Percentiles rank a stretch among this genome's conserved stretches.
phyloP scores from a whole-genome alignment of 192 early-diverging fungal species.

The Rhizoclosmatium sp. region DNA sequence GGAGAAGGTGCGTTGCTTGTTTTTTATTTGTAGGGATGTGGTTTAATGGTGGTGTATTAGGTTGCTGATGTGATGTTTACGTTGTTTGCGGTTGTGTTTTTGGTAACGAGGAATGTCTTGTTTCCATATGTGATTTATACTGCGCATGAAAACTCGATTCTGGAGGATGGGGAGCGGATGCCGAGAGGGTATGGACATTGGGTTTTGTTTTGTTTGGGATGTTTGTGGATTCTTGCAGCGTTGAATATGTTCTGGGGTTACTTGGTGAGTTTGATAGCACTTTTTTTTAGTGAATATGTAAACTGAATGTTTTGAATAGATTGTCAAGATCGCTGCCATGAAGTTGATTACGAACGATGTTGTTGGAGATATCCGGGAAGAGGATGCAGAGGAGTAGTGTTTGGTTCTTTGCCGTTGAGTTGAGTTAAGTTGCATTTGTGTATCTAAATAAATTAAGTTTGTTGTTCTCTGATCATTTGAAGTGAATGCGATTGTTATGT shows the following conservation, averaged over 20 bases:
- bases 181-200: conserved; percentile 26
- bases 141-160: conserved; percentile 23
- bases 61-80: conserved; percentile 37
- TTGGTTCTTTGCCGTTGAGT: too few species aligned
- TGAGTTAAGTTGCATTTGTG: too few species aligned
- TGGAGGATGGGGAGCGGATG: conserved; percentile 36
- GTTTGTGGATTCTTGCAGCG: conserved; percentile 37
- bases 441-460: too few species aligned
- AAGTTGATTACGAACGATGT: conserved; percentile 50
- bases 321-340: conserved; percentile 53
- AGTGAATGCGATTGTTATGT: too few species aligned
- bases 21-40: neutral
- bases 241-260: conserved; percentile 41
- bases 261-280: conserved; percentile 37
- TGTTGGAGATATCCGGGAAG: conserved; percentile 56
- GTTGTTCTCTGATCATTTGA: too few species aligned
- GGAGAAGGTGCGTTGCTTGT: conserved; percentile 40
- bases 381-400: conserved; percentile 31
- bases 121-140: conserved; percentile 42
- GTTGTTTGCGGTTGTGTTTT: conserved; percentile 43
- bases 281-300: neutral
- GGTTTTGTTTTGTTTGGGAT: conserved; percentile 35
- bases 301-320: conserved; percentile 38
- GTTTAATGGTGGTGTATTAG: neutral
- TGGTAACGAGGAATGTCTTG: conserved; percentile 37